These are phyloP conservation scores for Eleusine coracana DNA, from an alignment of 176 grass and related monocot species.

Conservation along the genomic window DNA sequence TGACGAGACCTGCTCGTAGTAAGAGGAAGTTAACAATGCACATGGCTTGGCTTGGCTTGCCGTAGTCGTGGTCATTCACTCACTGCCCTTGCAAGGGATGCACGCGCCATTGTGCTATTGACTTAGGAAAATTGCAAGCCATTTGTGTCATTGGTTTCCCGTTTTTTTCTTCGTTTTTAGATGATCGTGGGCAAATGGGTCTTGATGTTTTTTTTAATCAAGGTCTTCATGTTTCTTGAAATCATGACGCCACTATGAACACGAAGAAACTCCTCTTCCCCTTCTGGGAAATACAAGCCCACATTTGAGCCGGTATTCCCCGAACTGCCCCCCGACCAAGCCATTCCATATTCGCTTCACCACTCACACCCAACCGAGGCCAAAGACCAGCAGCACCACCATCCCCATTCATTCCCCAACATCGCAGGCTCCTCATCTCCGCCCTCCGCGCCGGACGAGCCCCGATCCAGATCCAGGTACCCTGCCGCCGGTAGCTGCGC, in stretches of 20 bases:
- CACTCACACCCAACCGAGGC: conserved; percentile 14
- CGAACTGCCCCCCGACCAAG: neutral
- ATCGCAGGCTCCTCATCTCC: neutral
- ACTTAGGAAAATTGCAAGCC: too few relatives aligned
- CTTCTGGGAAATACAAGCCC: neutral
- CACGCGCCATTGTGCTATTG: too few relatives aligned
- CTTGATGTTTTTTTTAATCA: too few relatives aligned
- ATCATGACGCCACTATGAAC: neutral
- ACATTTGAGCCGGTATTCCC: neutral
- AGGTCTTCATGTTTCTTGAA: neutral
- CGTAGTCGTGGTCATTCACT: too few relatives aligned
- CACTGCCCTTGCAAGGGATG: too few relatives aligned
- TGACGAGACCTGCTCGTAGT: too few relatives aligned
- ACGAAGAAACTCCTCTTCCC: neutral
- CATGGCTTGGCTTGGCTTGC: too few relatives aligned
- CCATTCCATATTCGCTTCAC: conserved; percentile 13
- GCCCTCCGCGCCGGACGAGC: conserved; percentile 25
- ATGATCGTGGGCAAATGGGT: too few relatives aligned
- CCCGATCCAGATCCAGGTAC: conserved; percentile 40
- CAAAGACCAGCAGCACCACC: neutral
- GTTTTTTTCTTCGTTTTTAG: too few relatives aligned
- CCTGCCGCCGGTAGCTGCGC: neutral
- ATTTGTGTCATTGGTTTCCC: too few relatives aligned
- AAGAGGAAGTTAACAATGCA: too few relatives aligned
- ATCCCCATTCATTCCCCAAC: conserved; percentile 5